Evolutionary conservation across 2,329 filamentous ascomycete species (phyloP).

Genomic region (Penicillium sp.): DNA sequence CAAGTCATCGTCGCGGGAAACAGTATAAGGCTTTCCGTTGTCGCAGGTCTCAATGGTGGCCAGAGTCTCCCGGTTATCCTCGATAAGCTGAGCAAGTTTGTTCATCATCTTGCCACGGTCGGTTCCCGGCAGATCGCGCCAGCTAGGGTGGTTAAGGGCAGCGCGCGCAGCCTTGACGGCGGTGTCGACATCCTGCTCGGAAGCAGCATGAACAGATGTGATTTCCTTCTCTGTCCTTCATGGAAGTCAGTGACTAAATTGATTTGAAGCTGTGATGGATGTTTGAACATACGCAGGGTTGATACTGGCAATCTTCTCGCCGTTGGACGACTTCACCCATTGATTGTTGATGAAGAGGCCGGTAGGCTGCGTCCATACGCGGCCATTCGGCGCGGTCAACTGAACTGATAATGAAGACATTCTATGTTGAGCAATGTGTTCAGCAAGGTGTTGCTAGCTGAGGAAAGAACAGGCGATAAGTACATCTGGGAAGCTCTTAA

Average conservation of each 20-base stretch:
- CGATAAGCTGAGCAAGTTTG: constrained; percentile 63
- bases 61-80: constrained; percentile 57
- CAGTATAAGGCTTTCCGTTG: constrained; percentile 59
- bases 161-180: constrained; percentile 35
- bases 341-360: constrained; percentile 48
- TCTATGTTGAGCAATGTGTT: neutral
- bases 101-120: constrained; percentile 65
- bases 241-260: neutral
- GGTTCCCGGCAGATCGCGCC: constrained; percentile 38
- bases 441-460: neutral
- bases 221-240: constrained; percentile 30
- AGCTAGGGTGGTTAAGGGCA: constrained; percentile 28
- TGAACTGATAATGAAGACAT: constrained; percentile 31
- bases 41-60: constrained; percentile 70
- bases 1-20: constrained; percentile 23
- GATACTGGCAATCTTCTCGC: constrained; percentile 37
- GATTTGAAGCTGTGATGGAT: neutral
- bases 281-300: constrained; percentile 30
- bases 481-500: constrained; percentile 17
- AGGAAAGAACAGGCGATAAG: constrained; percentile 7
- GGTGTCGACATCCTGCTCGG: constrained; percentile 32
- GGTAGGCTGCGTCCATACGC: constrained; percentile 37
- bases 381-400: constrained; percentile 41
- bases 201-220: constrained; percentile 31
- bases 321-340: constrained; percentile 40